Conservation (phyloP, 1,284 basidiomycete species). For the Moniliella sp. region DNA sequence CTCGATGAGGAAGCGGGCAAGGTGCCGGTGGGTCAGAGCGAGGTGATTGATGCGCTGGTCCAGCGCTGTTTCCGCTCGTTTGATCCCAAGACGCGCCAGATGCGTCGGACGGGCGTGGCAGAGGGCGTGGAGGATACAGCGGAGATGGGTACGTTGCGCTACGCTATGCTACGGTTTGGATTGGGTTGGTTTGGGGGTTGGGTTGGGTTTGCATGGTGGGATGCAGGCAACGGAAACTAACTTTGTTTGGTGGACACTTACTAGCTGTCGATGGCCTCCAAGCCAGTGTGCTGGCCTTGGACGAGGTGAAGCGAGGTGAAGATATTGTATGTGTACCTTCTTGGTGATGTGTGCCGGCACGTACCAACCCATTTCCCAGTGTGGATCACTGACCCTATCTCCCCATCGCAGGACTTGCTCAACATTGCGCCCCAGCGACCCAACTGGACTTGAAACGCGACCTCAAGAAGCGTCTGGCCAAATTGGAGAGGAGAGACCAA, state of each 20-base stretch:
- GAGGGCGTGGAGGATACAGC: conserved; percentile 57
- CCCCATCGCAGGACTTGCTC: conserved; percentile 63
- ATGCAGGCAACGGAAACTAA: too few species aligned
- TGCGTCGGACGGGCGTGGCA: conserved; percentile 36
- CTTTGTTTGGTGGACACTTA: too few species aligned
- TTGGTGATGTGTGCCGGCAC: neutral
- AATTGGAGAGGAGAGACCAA: conserved; percentile 69
- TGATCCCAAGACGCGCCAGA: conserved; percentile 26
- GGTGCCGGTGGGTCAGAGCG: conserved; percentile 1
- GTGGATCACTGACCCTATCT: too few species aligned
- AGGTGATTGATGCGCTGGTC: conserved; percentile 1
- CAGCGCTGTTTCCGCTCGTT: conserved; percentile 33
- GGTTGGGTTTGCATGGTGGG: too few species aligned
- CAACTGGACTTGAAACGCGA: conserved; percentile 92
- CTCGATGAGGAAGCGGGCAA: conserved; percentile 32
- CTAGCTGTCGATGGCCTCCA: conserved; percentile 52
- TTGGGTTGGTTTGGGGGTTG: too few species aligned
- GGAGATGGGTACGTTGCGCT: conserved; percentile 48
- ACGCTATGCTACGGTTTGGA: too few species aligned
- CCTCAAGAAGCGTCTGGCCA: conserved; percentile 65
- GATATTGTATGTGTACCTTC: conserved; percentile 50
- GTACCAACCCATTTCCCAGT: neutral
- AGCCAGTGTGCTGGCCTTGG: conserved; percentile 59
- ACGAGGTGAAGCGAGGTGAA: conserved; percentile 58
- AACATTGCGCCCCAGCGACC: conserved; percentile 88